Evolutionary conservation across 768 basidiomycete species (phyloP), one percentile per base, ranked within the genome.

Genomic region (Mrakia blollopis): DNA sequence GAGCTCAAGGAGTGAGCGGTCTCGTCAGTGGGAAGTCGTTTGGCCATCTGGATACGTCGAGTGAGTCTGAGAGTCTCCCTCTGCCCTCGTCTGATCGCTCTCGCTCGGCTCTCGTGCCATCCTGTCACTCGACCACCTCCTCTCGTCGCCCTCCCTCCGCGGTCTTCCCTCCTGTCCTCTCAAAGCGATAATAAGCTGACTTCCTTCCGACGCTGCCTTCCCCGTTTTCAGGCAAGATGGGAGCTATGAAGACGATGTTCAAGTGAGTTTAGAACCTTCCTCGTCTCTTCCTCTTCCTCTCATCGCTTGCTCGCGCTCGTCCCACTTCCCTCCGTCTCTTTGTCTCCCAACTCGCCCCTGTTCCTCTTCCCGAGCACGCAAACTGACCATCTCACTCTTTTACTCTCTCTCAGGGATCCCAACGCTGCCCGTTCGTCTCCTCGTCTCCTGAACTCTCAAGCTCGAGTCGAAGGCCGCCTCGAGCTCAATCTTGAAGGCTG

Each of bases 241-340:
- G 77, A 32, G 72, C 72, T 37, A 41, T 73, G 18, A 78, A 78
- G 73, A 78, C 77, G 7, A 72, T 72, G 70, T 72, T 72, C 70
- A 72, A 72, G 70, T 65, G 63, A 65, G 63, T 50, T n/a, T n/a
- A n/a, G n/a, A n/a, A n/a, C n/a, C n/a, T n/a, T n/a, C 47, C 7
- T 50, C 7, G 2, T 4, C 16, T 44, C 47, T 21, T 50, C 18
- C 13, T 4, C 10, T 28, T 62, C 32, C 32, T 62, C 32, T n/a
- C n/a, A 13, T 62, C 61, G 1, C 61, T n/a, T 62, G n/a, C n/a
- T n/a, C 57, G 6, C 61, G 4, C 60, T 61, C 60, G n/a, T 61
- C 60, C 32, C 60, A 32, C 60, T 61, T 61, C 60, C 32, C 60
- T n/a, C 60, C 39, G n/a, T 8, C 60, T n/a, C 21, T 7, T 32